phyloP scores from a whole-genome alignment of 805 yeast genomes.

The Candida sonorensis region DNA sequence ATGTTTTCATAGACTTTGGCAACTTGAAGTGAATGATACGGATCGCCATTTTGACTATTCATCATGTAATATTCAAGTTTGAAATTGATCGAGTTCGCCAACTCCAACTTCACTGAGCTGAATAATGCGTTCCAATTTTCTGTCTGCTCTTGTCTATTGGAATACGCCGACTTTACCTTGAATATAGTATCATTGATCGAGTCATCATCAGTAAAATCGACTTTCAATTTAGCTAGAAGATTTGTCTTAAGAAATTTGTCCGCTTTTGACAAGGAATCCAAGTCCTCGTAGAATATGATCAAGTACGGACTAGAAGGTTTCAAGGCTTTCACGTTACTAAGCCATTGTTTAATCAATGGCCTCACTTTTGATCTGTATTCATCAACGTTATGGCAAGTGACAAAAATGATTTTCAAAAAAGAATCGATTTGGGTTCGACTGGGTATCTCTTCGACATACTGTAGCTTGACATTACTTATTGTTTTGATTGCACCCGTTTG shows the following conservation, averaged over 20 bases:
- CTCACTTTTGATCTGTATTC: constrained; percentile 73
- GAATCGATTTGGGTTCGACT: constrained; percentile 7
- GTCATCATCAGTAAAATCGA: constrained; percentile 24
- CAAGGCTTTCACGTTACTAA: constrained; percentile 35
- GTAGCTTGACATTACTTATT: constrained; percentile 50
- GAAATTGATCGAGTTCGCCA: constrained; percentile 47
- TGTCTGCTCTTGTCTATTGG: constrained; percentile 30
- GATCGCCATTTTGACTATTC: constrained; percentile 9
- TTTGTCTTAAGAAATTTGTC: constrained; percentile 25
- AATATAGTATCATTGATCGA: constrained; percentile 30
- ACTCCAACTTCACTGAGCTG: constrained; percentile 38
- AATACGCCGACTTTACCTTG: constrained; percentile 31
- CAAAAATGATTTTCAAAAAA: constrained; percentile 61
- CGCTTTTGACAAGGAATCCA: constrained; percentile 15
- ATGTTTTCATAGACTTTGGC: constrained; percentile 37
- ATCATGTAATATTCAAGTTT: constrained; percentile 37
- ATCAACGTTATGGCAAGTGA: constrained; percentile 62
- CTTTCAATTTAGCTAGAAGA: constrained; percentile 24
- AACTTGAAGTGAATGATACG: constrained; percentile 21
- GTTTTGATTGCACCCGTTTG: constrained; percentile 51
- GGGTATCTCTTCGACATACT: constrained; percentile 53
- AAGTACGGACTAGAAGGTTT: constrained; percentile 50
- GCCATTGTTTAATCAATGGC: constrained; percentile 80
- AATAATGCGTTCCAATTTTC: constrained; percentile 47
- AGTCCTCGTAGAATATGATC: constrained; percentile 42